Evolutionary conservation across 352 stramenopile species (phyloP).

Genomic region (Phytophthora pinifolia): DNA sequence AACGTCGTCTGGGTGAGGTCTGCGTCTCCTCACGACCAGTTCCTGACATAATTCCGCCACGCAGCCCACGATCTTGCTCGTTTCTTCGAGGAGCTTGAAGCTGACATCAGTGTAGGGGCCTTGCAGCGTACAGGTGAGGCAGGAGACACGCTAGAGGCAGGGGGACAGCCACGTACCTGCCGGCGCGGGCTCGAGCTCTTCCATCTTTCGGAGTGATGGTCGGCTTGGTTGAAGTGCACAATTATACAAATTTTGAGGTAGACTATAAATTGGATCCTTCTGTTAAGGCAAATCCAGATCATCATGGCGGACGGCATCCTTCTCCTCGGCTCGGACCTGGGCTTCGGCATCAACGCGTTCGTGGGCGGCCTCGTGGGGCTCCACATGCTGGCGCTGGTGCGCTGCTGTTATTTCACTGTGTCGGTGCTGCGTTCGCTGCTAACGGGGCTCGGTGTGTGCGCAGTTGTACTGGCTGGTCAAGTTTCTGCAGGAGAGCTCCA

Average conservation of each 20-base stretch:
- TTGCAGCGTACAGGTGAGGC: neutral
- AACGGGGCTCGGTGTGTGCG: neutral
- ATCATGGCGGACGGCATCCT: slow-evolving; percentile 22
- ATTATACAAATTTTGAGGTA: slow-evolving; percentile 2
- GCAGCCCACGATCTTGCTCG: slow-evolving; percentile 11
- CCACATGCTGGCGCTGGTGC: slow-evolving; percentile 73
- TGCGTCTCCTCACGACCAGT: neutral
- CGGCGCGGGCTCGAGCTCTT: neutral
- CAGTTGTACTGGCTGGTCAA: slow-evolving; percentile 66
- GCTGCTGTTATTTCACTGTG: neutral
- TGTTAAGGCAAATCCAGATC: slow-evolving; percentile 3
- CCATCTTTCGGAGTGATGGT: slow-evolving; percentile 29
- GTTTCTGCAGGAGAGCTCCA: slow-evolving; percentile 61
- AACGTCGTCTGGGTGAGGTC: neutral
- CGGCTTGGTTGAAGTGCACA: slow-evolving; percentile 23
- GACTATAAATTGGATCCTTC: slow-evolving; percentile 9
- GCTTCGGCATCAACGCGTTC: slow-evolving; percentile 66
- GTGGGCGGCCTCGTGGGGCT: slow-evolving; percentile 65
- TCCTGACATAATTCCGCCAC: slow-evolving; percentile 12
- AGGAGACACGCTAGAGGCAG: neutral
- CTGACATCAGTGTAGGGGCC: neutral
- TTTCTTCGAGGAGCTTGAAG: slow-evolving; percentile 16
- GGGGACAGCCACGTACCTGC: slow-evolving; percentile 4
- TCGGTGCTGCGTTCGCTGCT: neutral
- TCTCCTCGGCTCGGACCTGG: slow-evolving; percentile 44